Base-by-base conservation (phyloP, 2,329 filamentous ascomycete genomes). In the Colletotrichum simmondsii region DNA sequence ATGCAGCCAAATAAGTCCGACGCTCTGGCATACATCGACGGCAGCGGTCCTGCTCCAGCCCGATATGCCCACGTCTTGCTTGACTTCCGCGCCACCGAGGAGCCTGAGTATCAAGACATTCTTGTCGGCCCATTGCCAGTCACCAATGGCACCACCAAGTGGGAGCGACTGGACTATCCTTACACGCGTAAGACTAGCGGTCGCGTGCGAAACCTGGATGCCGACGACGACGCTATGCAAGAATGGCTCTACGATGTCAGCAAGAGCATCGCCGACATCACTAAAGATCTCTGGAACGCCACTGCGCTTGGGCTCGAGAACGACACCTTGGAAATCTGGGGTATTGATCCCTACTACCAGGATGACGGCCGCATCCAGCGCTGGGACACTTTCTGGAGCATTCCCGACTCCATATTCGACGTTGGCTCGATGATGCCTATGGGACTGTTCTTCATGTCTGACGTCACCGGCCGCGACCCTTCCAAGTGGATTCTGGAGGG, bases 381-480 rank as follows among this genome's bases (percentile, higher is more conserved):
- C 11, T 89, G 88, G 88, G 83, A 85, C 64, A 80, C 83, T 2
- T 87, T 87, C 74, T 85, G 83, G 81, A 81, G 80, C 63, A 72
- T 76, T 0, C 80, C 85, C 0, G 78, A 78, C 5, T 80, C 80
- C 35, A 78, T 79, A 8, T 86, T 86, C 4, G 85, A 86, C 59
- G 81, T 82, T 11, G 77, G 78, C 49, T 85, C 85, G 2, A 77
- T 88, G 14, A 78, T 87, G 12, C 86, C 87, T 2, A 83, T 86
- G 2, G 85, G 85, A 2, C 75, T 89, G 1, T 84, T 80, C 67
- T 80, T 85, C 76, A 81, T 82, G 75, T 79, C 81, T 2, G 86
- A 91, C 73, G 77, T 89, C 1, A 89, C 87, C 0, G 86, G 87
- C 0, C 82, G 86, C 6, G 85, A 90, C 72, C 84, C 86, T 10